These are phyloP conservation scores for Trametes pubescens DNA, from an alignment of 1,284 basidiomycete species.

Conservation along the genomic window DNA sequence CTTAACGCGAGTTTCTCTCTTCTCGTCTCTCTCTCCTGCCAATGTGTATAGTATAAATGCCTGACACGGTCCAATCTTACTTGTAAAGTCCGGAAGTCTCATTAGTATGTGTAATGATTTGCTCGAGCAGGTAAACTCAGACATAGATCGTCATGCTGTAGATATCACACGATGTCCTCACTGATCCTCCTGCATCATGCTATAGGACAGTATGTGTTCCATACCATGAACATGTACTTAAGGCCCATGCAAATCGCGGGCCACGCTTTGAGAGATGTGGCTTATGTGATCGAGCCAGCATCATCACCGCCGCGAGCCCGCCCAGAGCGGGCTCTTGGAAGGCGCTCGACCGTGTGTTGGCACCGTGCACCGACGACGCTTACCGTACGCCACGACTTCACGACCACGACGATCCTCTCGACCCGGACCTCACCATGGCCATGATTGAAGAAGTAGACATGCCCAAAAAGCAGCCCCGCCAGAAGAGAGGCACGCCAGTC, in stretches of 20 bases:
- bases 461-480: slow-evolving; percentile 7
- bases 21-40: neutral
- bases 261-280: neutral
- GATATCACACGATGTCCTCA: too few relatives aligned
- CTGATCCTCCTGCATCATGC: too few relatives aligned
- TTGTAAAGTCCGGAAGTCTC: neutral
- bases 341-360: slow-evolving; percentile 14
- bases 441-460: slow-evolving; percentile 25
- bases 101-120: neutral
- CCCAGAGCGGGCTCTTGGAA: neutral
- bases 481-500: slow-evolving; percentile 19
- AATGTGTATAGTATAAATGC: slow-evolving; percentile 16
- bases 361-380: slow-evolving; percentile 9
- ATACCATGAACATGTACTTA: too few relatives aligned
- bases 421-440: slow-evolving; percentile 23
- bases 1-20: slow-evolving; percentile 18
- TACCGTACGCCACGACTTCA: slow-evolving; percentile 4
- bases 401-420: slow-evolving; percentile 7
- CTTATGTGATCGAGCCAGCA: too few relatives aligned
- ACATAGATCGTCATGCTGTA: too few relatives aligned
- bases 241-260: too few relatives aligned
- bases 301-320: neutral
- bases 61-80: neutral
- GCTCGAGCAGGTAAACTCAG: too few relatives aligned
- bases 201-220: too few relatives aligned